phyloP scores from a whole-genome alignment of 768 basidiomycete species.

The Pleurotus giganteus region DNA sequence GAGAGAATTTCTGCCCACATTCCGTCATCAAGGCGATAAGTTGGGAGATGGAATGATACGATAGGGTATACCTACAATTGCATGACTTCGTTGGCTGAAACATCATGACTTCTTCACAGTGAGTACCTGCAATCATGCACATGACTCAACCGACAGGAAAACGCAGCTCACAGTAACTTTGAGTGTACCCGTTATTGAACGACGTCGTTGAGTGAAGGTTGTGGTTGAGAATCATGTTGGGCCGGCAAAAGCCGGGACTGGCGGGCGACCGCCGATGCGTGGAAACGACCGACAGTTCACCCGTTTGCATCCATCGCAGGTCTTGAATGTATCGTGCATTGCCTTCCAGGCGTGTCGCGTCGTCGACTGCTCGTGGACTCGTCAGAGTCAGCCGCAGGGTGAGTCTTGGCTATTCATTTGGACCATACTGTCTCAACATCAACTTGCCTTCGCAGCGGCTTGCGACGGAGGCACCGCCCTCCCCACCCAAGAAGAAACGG shows the following conservation, averaged over 20 bases:
- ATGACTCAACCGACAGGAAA: no score
- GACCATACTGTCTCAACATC: slow-evolving; percentile 7
- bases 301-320: slow-evolving; percentile 19
- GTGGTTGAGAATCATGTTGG: background rate
- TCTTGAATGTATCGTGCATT: slow-evolving; percentile 55
- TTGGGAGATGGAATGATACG: no score
- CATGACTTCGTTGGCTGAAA: no score
- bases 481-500: slow-evolving; percentile 50
- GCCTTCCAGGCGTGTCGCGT: slow-evolving; percentile 49
- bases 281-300: background rate
- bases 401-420: slow-evolving; percentile 30
- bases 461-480: slow-evolving; percentile 51
- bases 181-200: no score
- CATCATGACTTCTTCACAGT: no score
- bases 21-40: no score
- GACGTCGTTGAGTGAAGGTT: no score
- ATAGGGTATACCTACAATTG: no score
- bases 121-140: no score
- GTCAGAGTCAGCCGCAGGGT: slow-evolving; percentile 62
- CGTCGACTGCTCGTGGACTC: slow-evolving; percentile 41
- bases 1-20: no score
- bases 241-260: background rate
- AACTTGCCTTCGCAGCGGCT: slow-evolving; percentile 45
- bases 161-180: no score
- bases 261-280: background rate